Evolutionary conservation across 495 filamentous ascomycete species (phyloP), one percentile per base, ranked within the genome.

Genomic region (Penicillium parvum): DNA sequence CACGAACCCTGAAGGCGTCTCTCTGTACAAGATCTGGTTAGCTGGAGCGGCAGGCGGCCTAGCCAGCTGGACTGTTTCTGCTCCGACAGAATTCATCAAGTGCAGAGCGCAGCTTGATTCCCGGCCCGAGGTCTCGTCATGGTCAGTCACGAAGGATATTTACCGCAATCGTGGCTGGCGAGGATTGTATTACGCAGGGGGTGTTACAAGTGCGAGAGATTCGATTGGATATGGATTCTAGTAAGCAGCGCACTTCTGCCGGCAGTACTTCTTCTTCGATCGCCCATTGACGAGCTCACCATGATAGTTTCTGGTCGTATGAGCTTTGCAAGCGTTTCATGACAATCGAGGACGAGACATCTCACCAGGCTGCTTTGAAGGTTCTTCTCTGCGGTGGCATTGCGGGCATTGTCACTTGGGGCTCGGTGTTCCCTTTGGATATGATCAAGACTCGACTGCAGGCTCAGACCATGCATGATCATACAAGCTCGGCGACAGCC

Each of bases 211-310:
- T 43, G 58, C 88, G 33, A 71, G 90, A 32, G 90, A 96, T 64
- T 81, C 82, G 42, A 76, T 95, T 43, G 90, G 90, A 14, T 95
- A 94, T 61, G 90, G 90, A 3, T 95, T 95, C 57, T 95, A 95
- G 80, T 84, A 76, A 49, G 76, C 45, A 48, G 42, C 17, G n/a
- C 7, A 40, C 32, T 53, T 32, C 32, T 12, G 39, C 22, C 27
- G 34, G 37, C 35, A 8, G 7, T 30, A 19, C 9, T 35, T 21
- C 29, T 26, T 28, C 44, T 43, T 34, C 43, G 45, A 40, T 37
- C 14, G n/a, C 30, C 17, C 15, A 50, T 43, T 26, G 17, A 48
- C 37, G 50, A 40, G 55, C 47, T 12, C 42, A 35, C 7, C 6
- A 2, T 7, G 15, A 29, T 45, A 83, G 81, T 59, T 96, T 95